Evolutionary conservation across 1,284 basidiomycete genomes (phyloP).

Genomic region (Puccinia triticina): DNA sequence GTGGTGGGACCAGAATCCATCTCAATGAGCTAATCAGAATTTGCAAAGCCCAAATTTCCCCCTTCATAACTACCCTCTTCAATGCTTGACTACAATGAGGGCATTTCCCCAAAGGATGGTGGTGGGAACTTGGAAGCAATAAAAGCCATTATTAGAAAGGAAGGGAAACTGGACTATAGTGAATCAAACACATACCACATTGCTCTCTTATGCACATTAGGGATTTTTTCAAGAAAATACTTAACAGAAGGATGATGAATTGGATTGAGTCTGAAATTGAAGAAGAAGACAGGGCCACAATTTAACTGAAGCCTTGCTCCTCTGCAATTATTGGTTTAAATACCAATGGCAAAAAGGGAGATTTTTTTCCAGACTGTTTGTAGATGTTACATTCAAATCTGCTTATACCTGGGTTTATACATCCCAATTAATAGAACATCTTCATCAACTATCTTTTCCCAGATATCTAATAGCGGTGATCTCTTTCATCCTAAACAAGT

Average conservation of each 20-base stretch:
- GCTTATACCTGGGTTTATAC: conserved; percentile 22
- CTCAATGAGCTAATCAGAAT: no score
- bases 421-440: background rate
- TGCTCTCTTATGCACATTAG: background rate
- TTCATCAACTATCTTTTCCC: background rate
- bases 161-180: conserved; percentile 9
- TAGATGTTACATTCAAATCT: no score
- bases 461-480: background rate
- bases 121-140: background rate
- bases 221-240: conserved; percentile 28
- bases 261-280: background rate
- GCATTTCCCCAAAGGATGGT: conserved; percentile 23
- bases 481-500: background rate
- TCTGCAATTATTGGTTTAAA: background rate
- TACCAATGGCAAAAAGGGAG: conserved; percentile 18
- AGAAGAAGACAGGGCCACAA: background rate
- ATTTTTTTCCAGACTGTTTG: conserved; percentile 23
- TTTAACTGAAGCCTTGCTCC: background rate
- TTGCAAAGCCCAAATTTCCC: background rate
- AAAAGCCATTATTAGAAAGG: conserved; percentile 10
- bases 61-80: conserved; percentile 2
- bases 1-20: no score
- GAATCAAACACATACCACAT: conserved; percentile 6
- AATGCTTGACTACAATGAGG: background rate
- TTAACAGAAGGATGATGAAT: background rate